A percentile compares a stretch with the other conserved stretches of the same genome.
These are phyloP conservation scores for Forsythia viridissima DNA, from an alignment of 257 asterid genomes.

Conservation along the genomic window DNA sequence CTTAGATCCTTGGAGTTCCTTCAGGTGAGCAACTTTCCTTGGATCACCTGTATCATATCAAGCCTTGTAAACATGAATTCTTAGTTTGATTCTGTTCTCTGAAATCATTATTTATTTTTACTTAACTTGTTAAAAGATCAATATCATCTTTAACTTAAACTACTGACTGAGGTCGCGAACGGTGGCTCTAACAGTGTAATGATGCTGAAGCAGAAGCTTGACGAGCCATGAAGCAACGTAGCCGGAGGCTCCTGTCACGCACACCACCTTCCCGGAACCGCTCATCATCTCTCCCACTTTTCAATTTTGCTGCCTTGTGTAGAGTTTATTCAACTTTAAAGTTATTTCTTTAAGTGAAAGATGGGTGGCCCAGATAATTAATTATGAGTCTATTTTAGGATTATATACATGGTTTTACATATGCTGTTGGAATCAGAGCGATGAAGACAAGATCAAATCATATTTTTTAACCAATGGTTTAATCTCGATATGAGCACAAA, in stretches of 20 bases:
- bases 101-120: no score
- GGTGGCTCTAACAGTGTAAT: conserved; percentile 50
- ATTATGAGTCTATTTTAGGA: no score
- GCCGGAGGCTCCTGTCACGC: conserved; percentile 59
- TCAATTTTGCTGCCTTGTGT: not conserved
- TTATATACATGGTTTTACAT: no score
- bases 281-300: not conserved
- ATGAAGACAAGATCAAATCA: no score
- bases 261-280: conserved; percentile 38
- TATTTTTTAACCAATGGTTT: no score
- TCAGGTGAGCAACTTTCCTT: conserved; percentile 34
- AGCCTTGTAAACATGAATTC: not conserved
- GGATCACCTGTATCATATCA: conserved; percentile 36
- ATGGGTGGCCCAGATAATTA: not conserved
- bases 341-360: not conserved
- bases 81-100: no score
- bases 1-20: conserved; percentile 45
- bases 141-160: not conserved
- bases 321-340: no score
- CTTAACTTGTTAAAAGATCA: not conserved
- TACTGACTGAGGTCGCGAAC: conserved; percentile 41
- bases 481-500: no score
- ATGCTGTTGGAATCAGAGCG: no score
- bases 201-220: conserved; percentile 39
- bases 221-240: conserved; percentile 57